These are phyloP conservation scores for Lentinula boryana DNA, from an alignment of 768 basidiomycete species.

Conservation along the genomic window DNA sequence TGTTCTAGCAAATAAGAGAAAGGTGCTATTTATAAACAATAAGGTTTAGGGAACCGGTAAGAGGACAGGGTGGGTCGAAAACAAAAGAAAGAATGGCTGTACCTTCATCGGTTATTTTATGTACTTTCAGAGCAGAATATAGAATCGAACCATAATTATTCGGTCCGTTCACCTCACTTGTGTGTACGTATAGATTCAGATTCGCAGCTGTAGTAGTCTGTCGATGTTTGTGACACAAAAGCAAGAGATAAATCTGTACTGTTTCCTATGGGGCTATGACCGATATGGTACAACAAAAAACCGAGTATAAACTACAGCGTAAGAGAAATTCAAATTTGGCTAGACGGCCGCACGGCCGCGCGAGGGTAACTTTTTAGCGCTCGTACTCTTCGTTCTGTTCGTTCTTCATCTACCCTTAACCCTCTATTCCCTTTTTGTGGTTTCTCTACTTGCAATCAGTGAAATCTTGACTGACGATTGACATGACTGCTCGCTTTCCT, in stretches of 20 bases:
- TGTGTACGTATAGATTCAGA: background rate
- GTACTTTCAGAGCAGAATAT: background rate
- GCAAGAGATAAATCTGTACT: background rate
- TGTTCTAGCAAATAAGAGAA: background rate
- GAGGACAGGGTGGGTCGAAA: background rate
- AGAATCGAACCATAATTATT: background rate
- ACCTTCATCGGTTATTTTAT: background rate
- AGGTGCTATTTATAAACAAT: background rate
- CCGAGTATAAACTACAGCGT: background rate
- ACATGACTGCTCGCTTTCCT: background rate
- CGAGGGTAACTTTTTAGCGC: background rate
- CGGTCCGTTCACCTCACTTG: background rate
- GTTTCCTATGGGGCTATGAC: no score
- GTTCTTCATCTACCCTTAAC: no score
- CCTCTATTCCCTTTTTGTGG: no score
- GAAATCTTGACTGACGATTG: no score
- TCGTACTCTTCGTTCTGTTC: no score
- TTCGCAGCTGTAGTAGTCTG: background rate
- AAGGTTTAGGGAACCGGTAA: background rate
- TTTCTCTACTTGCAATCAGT: no score
- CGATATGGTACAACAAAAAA: background rate
- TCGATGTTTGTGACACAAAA: no score
- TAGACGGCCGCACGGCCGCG: background rate
- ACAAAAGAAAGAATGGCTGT: background rate
- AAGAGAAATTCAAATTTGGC: background rate